A percentile compares a stretch with the other conserved stretches of the same genome.
These are phyloP conservation scores for Casuarina cunninghamiana DNA, from an alignment of 306 rosid species.

Conservation along the genomic window DNA sequence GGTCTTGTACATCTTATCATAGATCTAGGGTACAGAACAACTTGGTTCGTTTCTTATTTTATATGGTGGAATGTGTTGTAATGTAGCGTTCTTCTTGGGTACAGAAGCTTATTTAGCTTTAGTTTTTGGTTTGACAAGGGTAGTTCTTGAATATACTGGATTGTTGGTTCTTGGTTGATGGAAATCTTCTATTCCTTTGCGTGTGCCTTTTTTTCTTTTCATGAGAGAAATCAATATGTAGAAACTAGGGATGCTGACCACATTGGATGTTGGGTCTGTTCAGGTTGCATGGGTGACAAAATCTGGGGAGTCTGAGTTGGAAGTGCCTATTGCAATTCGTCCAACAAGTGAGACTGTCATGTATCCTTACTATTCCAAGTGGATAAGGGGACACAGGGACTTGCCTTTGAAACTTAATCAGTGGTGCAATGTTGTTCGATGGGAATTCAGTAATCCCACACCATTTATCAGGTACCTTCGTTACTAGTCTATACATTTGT, in stretches of 20 bases:
- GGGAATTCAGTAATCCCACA: slow-evolving; percentile 99
- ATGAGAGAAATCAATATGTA: slow-evolving; percentile 2
- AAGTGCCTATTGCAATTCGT: slow-evolving; percentile 91
- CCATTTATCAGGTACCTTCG: slow-evolving; percentile 78
- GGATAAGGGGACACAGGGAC: slow-evolving; percentile 99
- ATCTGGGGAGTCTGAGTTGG: slow-evolving; percentile 76
- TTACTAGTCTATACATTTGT: background rate
- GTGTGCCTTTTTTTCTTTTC: background rate
- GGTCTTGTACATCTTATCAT: background rate
- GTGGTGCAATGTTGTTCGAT: slow-evolving; percentile 98
- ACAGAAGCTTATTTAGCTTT: background rate
- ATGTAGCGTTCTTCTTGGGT: background rate
- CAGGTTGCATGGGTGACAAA: slow-evolving; percentile 99
- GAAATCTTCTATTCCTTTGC: background rate
- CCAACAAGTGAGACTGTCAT: slow-evolving; percentile 99
- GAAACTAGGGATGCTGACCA: background rate
- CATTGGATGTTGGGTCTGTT: slow-evolving; percentile 10
- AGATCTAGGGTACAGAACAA: background rate
- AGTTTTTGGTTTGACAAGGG: background rate
- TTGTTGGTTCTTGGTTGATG: background rate
- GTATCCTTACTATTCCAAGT: slow-evolving; percentile 97
- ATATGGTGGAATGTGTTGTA: background rate
- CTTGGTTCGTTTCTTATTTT: background rate
- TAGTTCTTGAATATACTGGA: background rate
- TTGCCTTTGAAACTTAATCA: slow-evolving; percentile 93